phyloP scores from a whole-genome alignment of 2,329 filamentous ascomycete species.

The Pseudocercospora cruenta region DNA sequence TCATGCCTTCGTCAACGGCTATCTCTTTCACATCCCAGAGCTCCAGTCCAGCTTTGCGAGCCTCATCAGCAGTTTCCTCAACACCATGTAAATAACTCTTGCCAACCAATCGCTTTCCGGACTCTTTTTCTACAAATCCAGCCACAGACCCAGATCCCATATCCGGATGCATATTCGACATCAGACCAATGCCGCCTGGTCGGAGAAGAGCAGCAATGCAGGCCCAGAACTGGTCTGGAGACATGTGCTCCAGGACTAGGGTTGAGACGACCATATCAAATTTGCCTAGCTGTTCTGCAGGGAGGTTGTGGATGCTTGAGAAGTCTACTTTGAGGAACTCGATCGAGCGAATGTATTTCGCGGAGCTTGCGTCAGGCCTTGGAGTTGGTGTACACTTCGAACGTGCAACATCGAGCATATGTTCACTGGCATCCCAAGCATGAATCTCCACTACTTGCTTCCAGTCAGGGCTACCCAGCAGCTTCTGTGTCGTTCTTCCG shows the following conservation, averaged over 20 bases:
- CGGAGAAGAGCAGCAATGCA: slow-evolving; percentile 49
- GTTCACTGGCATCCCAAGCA: slow-evolving; percentile 22
- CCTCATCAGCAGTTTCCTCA: slow-evolving; percentile 56
- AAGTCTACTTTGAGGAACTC: slow-evolving; percentile 16
- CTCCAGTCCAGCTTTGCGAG: slow-evolving; percentile 41
- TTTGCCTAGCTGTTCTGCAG: slow-evolving; percentile 15
- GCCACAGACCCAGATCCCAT: slow-evolving; percentile 65
- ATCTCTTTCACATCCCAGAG: slow-evolving; percentile 23
- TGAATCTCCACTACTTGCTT: slow-evolving; percentile 38
- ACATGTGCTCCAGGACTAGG: slow-evolving; percentile 67
- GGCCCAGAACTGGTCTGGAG: slow-evolving; percentile 55
- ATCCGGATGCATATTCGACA: slow-evolving; percentile 71
- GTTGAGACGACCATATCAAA: slow-evolving; percentile 56
- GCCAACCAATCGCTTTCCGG: slow-evolving; percentile 62
- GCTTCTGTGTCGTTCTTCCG: slow-evolving; percentile 62
- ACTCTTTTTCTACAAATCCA: slow-evolving; percentile 60
- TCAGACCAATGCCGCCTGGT: slow-evolving; percentile 55
- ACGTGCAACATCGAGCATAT: slow-evolving; percentile 48
- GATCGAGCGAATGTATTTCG: neutral
- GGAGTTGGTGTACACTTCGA: slow-evolving; percentile 13
- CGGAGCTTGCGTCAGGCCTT: neutral
- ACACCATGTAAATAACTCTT: slow-evolving; percentile 62
- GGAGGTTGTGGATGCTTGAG: neutral
- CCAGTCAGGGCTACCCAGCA: slow-evolving; percentile 42
- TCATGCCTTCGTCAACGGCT: neutral